These are phyloP conservation scores for Candida tetrigidarum DNA, from an alignment of 1,139 yeast species.

Conservation along the genomic window DNA sequence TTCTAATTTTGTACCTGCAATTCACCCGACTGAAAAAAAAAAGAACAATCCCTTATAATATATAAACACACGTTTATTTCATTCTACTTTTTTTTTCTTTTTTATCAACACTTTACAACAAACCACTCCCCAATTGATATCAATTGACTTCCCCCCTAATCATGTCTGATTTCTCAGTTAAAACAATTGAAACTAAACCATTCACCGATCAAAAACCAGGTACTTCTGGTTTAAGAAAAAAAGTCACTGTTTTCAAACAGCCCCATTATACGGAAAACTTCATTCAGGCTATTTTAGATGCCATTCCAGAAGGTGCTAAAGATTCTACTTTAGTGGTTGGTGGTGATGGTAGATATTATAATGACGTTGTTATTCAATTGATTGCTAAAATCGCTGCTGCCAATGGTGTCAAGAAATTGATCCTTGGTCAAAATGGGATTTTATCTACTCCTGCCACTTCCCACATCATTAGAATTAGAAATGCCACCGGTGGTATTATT, in stretches of 20 bases:
- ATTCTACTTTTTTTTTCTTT: not conserved
- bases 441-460: constrained; percentile 97
- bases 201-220: constrained; percentile 96
- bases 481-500: constrained; percentile 93
- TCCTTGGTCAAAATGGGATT: constrained; percentile 86
- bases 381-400: constrained; percentile 88
- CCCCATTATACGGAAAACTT: constrained; percentile 90
- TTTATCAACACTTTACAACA: not conserved
- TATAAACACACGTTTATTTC: too few species aligned
- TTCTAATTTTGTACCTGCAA: too few species aligned
- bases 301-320: constrained; percentile 88
- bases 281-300: constrained; percentile 79
- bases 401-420: constrained; percentile 83
- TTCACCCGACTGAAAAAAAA: too few species aligned
- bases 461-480: constrained; percentile 76
- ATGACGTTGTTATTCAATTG: constrained; percentile 77
- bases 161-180: constrained; percentile 21
- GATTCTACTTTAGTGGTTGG: constrained; percentile 87
- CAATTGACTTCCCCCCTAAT: constrained; percentile 1
- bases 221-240: constrained; percentile 94
- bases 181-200: constrained; percentile 63
- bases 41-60: too few species aligned
- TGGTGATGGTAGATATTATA: constrained; percentile 96
- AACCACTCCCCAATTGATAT: not conserved
- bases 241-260: constrained; percentile 82